Evolutionary conservation across 192 early-diverging fungal species (phyloP).

Genomic region (Coemansia sp.): DNA sequence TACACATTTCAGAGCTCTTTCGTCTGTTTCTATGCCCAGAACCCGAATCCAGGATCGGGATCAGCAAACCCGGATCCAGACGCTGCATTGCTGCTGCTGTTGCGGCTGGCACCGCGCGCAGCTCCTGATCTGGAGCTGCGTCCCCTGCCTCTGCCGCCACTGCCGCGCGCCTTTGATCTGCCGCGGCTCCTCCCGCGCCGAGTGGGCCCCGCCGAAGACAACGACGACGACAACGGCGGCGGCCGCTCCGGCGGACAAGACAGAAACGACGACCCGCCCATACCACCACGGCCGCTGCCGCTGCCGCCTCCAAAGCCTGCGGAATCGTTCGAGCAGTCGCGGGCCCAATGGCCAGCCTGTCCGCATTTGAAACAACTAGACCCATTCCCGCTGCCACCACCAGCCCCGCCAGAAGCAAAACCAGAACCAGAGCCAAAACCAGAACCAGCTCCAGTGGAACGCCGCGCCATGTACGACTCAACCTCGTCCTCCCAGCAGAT

Average conservation of each 20-base stretch:
- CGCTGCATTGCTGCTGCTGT: neutral
- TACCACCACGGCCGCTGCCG: neutral
- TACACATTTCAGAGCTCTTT: neutral
- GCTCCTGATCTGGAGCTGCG: constrained; percentile 1
- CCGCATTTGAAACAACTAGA: constrained; percentile 42
- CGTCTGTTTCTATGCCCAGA: constrained; percentile 17
- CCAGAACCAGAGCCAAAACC: no score
- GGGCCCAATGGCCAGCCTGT: constrained; percentile 46
- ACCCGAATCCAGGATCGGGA: constrained; percentile 16
- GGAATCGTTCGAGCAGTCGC: constrained; percentile 26
- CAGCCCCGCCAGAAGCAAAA: no score
- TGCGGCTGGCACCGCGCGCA: neutral
- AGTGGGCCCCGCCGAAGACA: constrained; percentile 13
- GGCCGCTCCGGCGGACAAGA: constrained; percentile 9
- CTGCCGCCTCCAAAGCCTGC: neutral
- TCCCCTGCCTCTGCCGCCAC: constrained; percentile 9
- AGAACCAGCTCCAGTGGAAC: neutral
- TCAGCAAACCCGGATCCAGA: constrained; percentile 4
- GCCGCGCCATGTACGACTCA: constrained; percentile 16
- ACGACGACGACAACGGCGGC: constrained; percentile 11
- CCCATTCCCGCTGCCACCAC: no score
- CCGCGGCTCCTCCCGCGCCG: neutral
- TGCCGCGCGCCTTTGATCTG: neutral
- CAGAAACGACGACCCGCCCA: neutral
- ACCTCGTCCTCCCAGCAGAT: constrained; percentile 44